phyloP scores from a whole-genome alignment of 306 rosid genomes.

The Sophora flavescens region DNA sequence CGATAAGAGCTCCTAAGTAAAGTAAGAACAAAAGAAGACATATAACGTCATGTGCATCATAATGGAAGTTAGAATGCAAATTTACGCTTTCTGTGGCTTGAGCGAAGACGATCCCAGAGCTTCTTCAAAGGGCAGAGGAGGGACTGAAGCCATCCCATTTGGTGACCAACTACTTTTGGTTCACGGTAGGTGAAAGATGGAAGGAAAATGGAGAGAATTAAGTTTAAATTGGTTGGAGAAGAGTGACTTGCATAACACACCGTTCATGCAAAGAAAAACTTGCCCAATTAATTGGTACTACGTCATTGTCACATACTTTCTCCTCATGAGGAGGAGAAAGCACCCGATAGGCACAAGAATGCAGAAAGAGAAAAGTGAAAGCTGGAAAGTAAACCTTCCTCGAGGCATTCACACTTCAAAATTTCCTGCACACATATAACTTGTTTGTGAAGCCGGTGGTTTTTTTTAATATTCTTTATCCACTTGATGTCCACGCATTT shows the following conservation, averaged over 20 bases:
- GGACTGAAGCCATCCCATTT: constrained; percentile 74
- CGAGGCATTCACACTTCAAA: constrained; percentile 27
- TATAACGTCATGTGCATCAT: background rate
- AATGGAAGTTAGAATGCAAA: background rate
- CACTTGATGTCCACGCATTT: background rate
- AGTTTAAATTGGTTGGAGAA: constrained; percentile 47
- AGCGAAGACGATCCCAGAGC: constrained; percentile 73
- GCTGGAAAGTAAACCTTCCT: constrained; percentile 7
- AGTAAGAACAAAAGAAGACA: too few relatives aligned
- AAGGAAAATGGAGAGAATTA: constrained; percentile 36
- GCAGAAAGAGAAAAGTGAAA: background rate
- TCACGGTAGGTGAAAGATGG: constrained; percentile 51
- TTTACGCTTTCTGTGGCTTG: constrained; percentile 57
- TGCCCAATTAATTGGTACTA: constrained; percentile 50
- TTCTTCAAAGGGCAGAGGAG: constrained; percentile 73
- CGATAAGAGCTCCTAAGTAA: too few relatives aligned
- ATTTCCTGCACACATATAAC: background rate
- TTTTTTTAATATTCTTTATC: background rate
- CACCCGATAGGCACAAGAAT: background rate
- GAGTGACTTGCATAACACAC: constrained; percentile 48
- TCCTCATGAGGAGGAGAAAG: constrained; percentile 31
- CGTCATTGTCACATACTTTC: constrained; percentile 59
- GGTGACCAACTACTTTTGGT: constrained; percentile 40
- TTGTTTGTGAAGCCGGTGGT: constrained; percentile 33
- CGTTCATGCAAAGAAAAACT: constrained; percentile 57